These are phyloP conservation scores for Tuctoria greenei DNA, from an alignment of 176 grass and related monocot genomes.

Conservation along the genomic window DNA sequence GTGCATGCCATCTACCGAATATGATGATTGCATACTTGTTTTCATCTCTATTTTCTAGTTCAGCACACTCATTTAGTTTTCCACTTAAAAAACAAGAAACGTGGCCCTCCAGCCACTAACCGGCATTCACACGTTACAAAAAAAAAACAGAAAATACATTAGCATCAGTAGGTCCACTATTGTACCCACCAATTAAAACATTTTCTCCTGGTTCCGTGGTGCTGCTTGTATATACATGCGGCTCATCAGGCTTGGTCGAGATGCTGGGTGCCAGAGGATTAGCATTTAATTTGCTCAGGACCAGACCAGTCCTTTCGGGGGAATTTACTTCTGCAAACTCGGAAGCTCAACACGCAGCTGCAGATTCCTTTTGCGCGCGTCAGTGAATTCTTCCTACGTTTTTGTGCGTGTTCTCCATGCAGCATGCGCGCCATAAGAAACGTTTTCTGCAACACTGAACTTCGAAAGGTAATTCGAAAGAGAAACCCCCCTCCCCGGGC, in stretches of 20 bases:
- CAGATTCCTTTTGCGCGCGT: not conserved
- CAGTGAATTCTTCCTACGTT: not conserved
- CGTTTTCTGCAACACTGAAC: not conserved
- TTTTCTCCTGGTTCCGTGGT: not conserved
- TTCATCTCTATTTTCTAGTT: constrained; percentile 4
- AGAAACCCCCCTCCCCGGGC: not conserved
- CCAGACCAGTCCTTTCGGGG: not conserved
- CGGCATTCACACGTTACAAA: not conserved
- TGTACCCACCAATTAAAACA: not conserved
- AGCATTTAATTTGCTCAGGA: not conserved
- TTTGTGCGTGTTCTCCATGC: not conserved
- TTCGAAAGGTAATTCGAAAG: not conserved
- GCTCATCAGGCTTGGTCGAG: not conserved
- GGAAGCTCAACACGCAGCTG: not conserved
- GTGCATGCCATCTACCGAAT: constrained; percentile 16
- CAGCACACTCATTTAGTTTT: not conserved
- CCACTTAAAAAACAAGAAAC: not conserved
- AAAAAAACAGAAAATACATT: not conserved
- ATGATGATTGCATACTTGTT: constrained; percentile 30
- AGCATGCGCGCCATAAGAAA: not conserved
- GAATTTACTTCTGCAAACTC: not conserved
- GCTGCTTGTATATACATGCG: not conserved
- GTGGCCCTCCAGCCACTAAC: not conserved
- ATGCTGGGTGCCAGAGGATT: too few species aligned
- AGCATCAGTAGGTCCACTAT: not conserved